These are phyloP conservation scores for Penicillium brevicompactum DNA, from an alignment of 2,329 filamentous ascomycete genomes.

Conservation along the genomic window DNA sequence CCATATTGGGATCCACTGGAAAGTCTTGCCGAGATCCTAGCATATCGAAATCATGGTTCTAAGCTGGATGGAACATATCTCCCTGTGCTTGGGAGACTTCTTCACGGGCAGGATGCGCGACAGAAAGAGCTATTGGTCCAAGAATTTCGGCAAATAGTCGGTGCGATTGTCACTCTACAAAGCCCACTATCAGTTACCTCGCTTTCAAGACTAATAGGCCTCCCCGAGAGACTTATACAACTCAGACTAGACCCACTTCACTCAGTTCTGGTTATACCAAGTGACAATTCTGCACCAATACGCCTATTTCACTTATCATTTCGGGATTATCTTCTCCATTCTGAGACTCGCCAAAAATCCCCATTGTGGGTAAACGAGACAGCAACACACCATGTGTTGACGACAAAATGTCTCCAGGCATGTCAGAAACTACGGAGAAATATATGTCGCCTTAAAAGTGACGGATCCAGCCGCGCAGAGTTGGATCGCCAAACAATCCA, in stretches of 20 bases:
- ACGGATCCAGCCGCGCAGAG: not conserved
- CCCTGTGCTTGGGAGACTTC: constrained; percentile 14
- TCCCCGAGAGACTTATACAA: constrained; percentile 8
- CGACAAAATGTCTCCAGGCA: constrained; percentile 8
- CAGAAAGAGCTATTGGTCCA: constrained; percentile 7
- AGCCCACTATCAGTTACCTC: constrained; percentile 22
- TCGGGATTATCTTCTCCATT: constrained; percentile 31
- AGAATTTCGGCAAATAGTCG: constrained; percentile 21
- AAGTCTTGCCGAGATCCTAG: constrained; percentile 7
- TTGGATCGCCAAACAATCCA: constrained; percentile 16
- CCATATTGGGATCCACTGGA: constrained; percentile 10
- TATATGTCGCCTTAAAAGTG: constrained; percentile 17
- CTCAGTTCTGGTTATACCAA: constrained; percentile 20
- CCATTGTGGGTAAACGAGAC: constrained; percentile 32
- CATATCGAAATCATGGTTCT: constrained; percentile 2
- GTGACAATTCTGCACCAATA: constrained; percentile 14
- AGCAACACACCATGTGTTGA: constrained; percentile 9
- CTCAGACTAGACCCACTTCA: constrained; percentile 18
- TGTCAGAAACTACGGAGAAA: constrained; percentile 9
- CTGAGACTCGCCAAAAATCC: constrained; percentile 6
- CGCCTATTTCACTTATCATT: constrained; percentile 33
- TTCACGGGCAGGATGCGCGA: constrained; percentile 7
- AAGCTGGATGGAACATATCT: constrained; percentile 26
- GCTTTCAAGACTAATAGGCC: constrained; percentile 12
- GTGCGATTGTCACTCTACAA: constrained; percentile 22